Evolutionary conservation across 768 basidiomycete species (phyloP), one percentile per base, ranked within the genome.

Genomic region (Rhizopogon vulgaris): DNA sequence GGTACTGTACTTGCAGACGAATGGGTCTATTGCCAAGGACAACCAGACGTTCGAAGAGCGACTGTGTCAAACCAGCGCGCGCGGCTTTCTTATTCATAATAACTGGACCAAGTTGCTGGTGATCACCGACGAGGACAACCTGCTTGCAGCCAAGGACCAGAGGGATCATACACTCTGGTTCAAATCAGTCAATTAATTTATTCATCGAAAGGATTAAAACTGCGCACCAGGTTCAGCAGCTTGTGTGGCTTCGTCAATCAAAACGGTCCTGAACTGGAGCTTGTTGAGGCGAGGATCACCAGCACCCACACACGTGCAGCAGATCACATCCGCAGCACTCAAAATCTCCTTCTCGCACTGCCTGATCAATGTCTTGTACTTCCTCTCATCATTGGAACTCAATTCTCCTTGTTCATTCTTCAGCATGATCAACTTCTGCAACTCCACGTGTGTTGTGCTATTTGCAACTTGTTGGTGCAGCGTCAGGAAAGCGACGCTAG

Each of bases 81-180:
- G 96, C 95, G 0, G 96, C 96, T 65, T 99, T 98, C 82, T 99
- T 99, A 81, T 98, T 99, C 96, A 99, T 98, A 67, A 99, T 97
- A 62, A 98, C 96, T 6, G 96, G 96, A 1, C 96, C 96, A 46
- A 98, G 85, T 78, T 98, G 96, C 58, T 73, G 91, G 68, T 96
- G 90, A 71, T 97, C 95, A 49, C 96, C 96, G 50, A 99, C 96
- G 38, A 99, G 82, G 25, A 99, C 96, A 51, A 93, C 93, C 63
- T 99, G 96, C 69, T 98, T 98, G 67, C 94, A 98, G 12, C 96
- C 96, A 62, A 99, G 83, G 6, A 98, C 89, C 32, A 99, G 80
- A 14, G 96, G 96, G 60, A 99, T 99, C 94, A 99, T 98, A 71
- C 95, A 98, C 72, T 99, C 96, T 95, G 60, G 17, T 43, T 40